A percentile compares a stretch with the other conserved stretches of the same genome.
These are phyloP conservation scores for Prasinococcaceae sp. DNA, from an alignment of 139 green algal species.

Conservation along the genomic window DNA sequence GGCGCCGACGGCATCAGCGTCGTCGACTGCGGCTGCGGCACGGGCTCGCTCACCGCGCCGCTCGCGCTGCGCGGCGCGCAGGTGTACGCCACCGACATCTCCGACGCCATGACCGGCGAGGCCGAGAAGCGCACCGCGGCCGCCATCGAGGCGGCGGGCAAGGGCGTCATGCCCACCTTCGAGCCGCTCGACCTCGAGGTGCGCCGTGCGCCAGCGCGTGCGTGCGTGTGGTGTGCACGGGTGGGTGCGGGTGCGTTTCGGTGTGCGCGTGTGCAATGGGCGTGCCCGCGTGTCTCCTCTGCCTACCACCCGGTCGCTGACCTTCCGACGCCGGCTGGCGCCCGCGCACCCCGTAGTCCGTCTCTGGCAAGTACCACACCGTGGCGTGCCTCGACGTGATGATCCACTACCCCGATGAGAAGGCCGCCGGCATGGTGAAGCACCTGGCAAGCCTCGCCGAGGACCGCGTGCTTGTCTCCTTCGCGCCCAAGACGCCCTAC, in stretches of 20 bases:
- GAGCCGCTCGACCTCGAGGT: slow-evolving; percentile 80
- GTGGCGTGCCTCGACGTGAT: slow-evolving; percentile 96
- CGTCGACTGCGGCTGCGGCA: slow-evolving; percentile 85
- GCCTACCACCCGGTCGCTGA: too few relatives aligned
- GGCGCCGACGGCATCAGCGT: slow-evolving; percentile 57
- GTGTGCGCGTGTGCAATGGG: too few relatives aligned
- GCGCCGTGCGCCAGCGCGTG: too few relatives aligned
- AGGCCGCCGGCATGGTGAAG: slow-evolving; percentile 79
- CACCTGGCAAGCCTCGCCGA: slow-evolving; percentile 77
- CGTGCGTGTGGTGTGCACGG: too few relatives aligned
- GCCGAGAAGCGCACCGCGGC: slow-evolving; percentile 45
- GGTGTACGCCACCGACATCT: slow-evolving; percentile 84
- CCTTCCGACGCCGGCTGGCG: too few relatives aligned
- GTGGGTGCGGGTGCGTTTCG: too few relatives aligned
- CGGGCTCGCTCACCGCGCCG: slow-evolving; percentile 40
- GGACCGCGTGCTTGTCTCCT: slow-evolving; percentile 80
- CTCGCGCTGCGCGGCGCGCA: slow-evolving; percentile 43
- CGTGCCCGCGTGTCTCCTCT: too few relatives aligned
- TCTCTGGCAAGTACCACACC: slow-evolving; percentile 73
- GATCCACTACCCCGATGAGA: slow-evolving; percentile 96
- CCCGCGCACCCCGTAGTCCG: too few relatives aligned
- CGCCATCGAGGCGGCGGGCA: slow-evolving; percentile 19
- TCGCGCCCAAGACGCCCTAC: slow-evolving; percentile 67
- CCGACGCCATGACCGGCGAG: slow-evolving; percentile 23
- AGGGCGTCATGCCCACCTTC: slow-evolving; percentile 56